phyloP scores from a whole-genome alignment of 2,329 filamentous ascomycete species.

The Cytospora mali region DNA sequence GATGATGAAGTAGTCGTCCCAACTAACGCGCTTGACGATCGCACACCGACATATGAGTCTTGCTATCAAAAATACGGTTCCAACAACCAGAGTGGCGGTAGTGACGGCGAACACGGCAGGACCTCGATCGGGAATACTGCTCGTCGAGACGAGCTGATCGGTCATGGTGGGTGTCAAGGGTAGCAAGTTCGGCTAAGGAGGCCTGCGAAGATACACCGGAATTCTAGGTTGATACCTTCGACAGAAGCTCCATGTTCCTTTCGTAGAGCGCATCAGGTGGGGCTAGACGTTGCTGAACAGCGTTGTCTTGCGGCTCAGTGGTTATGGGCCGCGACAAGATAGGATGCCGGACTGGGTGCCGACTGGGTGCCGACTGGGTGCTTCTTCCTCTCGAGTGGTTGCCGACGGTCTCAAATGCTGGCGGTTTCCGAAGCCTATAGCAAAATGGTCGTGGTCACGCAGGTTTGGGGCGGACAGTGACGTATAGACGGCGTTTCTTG shows the following conservation, averaged over 20 bases:
- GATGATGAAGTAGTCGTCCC: conserved; percentile 82
- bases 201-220: conserved; percentile 15
- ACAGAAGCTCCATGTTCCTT: conserved; percentile 16
- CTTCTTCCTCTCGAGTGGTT: neutral
- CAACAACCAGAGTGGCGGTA: conserved; percentile 67
- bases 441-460: neutral
- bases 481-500: neutral
- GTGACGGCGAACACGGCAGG: conserved; percentile 70
- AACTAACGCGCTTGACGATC: conserved; percentile 71
- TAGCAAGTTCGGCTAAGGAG: conserved; percentile 17
- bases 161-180: conserved; percentile 9
- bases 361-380: neutral
- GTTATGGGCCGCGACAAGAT: neutral
- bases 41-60: conserved; percentile 72
- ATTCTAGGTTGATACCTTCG: conserved; percentile 15
- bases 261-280: conserved; percentile 18
- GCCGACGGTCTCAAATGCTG: neutral
- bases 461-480: neutral
- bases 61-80: conserved; percentile 73
- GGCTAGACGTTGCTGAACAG: neutral
- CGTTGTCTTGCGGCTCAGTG: neutral
- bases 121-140: conserved; percentile 52
- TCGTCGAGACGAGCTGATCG: conserved; percentile 28
- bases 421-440: neutral
- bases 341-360: neutral